phyloP scores from a whole-genome alignment of 129 eudicot genomes.

The Silybum marianum region DNA sequence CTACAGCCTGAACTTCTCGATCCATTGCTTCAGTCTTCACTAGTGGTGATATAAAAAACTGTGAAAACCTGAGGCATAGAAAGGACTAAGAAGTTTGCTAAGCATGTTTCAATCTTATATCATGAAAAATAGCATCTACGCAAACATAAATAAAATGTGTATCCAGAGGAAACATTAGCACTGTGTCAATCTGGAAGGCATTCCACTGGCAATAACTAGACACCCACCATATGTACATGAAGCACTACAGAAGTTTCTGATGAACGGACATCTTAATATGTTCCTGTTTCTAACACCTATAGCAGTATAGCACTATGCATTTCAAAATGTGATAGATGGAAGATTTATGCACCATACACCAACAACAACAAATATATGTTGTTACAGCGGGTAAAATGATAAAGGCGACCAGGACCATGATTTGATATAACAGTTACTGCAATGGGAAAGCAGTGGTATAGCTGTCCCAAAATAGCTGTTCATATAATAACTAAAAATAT shows the following conservation, averaged over 20 bases:
- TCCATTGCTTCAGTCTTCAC: slow-evolving; percentile 96
- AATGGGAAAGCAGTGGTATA: background rate
- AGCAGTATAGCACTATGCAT: background rate
- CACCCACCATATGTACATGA: background rate
- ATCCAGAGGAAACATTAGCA: slow-evolving; percentile 5
- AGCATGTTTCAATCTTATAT: background rate
- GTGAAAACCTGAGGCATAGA: slow-evolving; percentile 70
- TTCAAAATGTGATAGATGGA: background rate
- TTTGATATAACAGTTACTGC: background rate
- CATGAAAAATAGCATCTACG: background rate
- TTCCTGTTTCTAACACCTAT: background rate
- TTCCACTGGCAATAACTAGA: slow-evolving; percentile 10
- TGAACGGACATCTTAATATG: background rate
- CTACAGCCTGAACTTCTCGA: slow-evolving; percentile 92
- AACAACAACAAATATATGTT: slow-evolving; percentile 1
- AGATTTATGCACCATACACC: background rate
- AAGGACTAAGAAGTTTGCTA: slow-evolving; percentile 10
- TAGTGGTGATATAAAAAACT: slow-evolving; percentile 84
- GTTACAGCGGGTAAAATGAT: background rate
- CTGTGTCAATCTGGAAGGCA: slow-evolving; percentile 4
- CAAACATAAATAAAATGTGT: slow-evolving; percentile 2
- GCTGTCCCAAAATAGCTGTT: background rate
- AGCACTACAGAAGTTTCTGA: background rate
- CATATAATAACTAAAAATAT: background rate
- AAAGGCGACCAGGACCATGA: background rate